Conservation (phyloP, 2,329 filamentous ascomycete species). For the Alternaria sp. region DNA sequence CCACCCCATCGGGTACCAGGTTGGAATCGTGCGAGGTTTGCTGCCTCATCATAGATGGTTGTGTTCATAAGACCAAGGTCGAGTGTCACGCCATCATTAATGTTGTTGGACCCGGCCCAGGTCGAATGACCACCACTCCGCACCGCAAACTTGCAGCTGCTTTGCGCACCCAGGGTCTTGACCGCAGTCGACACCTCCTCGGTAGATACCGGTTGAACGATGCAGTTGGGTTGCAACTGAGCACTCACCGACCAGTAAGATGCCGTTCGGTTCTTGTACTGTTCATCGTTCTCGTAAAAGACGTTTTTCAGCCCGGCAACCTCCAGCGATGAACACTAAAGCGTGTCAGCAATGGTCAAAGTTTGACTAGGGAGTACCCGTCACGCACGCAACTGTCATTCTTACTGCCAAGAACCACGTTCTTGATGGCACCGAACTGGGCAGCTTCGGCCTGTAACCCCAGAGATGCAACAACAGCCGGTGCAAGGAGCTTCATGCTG, state of each 20-base stretch:
- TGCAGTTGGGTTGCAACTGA: slow-evolving; percentile 35
- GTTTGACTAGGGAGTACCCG: background rate
- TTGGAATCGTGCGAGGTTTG: slow-evolving; percentile 26
- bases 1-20: slow-evolving; percentile 42
- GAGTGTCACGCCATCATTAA: slow-evolving; percentile 35
- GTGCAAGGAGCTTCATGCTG: slow-evolving; percentile 11
- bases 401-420: background rate
- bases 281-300: slow-evolving; percentile 16
- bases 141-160: slow-evolving; percentile 27
- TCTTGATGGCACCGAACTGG: background rate
- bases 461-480: slow-evolving; percentile 2
- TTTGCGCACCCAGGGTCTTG: slow-evolving; percentile 12
- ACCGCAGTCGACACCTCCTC: slow-evolving; percentile 30
- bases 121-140: slow-evolving; percentile 37
- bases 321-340: slow-evolving; percentile 26
- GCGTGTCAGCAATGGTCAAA: slow-evolving; percentile 9
- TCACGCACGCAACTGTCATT: slow-evolving; percentile 9
- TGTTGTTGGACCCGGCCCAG: slow-evolving; percentile 39
- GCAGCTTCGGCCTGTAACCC: slow-evolving; percentile 3
- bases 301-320: slow-evolving; percentile 20
- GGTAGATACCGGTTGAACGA: slow-evolving; percentile 37
- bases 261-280: slow-evolving; percentile 21
- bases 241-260: slow-evolving; percentile 37
- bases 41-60: slow-evolving; percentile 13
- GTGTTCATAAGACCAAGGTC: slow-evolving; percentile 35